Conservation (phyloP, 306 rosid genomes). For the Cercis canadensis region DNA sequence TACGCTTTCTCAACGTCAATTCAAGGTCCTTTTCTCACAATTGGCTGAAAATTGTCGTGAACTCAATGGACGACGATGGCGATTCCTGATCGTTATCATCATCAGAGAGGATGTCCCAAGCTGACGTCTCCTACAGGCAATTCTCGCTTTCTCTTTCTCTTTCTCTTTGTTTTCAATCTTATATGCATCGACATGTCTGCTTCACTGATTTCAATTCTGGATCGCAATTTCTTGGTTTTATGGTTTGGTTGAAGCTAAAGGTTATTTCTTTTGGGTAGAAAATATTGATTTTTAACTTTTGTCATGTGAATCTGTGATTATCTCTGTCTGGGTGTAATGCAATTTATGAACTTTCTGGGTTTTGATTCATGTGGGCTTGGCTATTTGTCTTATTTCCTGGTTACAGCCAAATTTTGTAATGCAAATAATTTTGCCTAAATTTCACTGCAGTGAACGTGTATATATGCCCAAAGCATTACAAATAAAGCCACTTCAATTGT, state of each 20-base stretch:
- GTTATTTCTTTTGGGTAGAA: neutral
- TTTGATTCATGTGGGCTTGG: constrained; percentile 6
- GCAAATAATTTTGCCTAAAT: too few relatives aligned
- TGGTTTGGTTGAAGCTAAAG: neutral
- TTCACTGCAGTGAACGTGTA: too few relatives aligned
- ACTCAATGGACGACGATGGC: constrained; percentile 41
- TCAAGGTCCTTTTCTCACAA: neutral
- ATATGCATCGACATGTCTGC: neutral
- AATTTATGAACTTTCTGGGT: neutral
- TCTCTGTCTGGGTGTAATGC: neutral
- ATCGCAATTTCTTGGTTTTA: neutral
- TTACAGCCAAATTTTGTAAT: neutral
- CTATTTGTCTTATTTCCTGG: neutral
- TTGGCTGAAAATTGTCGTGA: neutral
- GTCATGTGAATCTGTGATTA: neutral
- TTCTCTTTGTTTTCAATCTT: neutral
- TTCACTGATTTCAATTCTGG: neutral
- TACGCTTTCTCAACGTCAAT: neutral
- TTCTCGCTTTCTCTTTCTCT: neutral
- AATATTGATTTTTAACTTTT: neutral
- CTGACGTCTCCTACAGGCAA: constrained; percentile 59
- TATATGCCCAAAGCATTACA: too few relatives aligned
- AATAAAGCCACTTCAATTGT: too few relatives aligned
- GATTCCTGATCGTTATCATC: constrained; percentile 22
- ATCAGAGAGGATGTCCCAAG: constrained; percentile 55